phyloP scores from a whole-genome alignment of 2,329 filamentous ascomycete species.

The Trichoderma harzianum region DNA sequence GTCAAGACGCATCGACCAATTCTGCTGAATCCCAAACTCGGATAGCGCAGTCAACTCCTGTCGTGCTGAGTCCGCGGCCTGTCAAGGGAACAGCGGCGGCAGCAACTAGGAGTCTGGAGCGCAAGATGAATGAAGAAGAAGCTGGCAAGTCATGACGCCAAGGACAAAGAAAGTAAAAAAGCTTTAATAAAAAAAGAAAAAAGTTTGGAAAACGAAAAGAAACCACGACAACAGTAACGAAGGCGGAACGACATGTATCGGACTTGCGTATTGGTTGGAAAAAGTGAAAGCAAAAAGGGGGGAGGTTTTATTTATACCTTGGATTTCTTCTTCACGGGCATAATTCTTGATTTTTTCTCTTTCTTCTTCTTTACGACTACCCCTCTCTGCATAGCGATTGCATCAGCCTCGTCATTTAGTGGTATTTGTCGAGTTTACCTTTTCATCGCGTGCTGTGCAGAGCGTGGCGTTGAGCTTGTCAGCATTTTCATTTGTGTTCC shows the following conservation, averaged over 20 bases:
- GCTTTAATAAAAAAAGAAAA: neutral
- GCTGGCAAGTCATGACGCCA: neutral
- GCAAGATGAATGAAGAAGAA: constrained; percentile 25
- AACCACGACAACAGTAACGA: constrained; percentile 6
- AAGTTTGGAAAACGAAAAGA: neutral
- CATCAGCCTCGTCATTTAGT: constrained; percentile 5
- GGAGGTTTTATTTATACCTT: constrained; percentile 2
- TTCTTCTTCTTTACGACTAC: neutral
- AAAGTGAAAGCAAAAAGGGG: neutral
- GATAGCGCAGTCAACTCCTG: constrained; percentile 26
- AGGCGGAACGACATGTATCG: neutral
- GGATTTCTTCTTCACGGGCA: constrained; percentile 4
- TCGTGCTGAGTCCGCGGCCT: constrained; percentile 41
- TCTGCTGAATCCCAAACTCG: constrained; percentile 31
- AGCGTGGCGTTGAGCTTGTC: constrained; percentile 15
- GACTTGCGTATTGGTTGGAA: constrained; percentile 2
- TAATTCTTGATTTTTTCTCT: constrained; percentile 4
- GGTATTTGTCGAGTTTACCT: constrained; percentile 3
- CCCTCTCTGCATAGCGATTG: constrained; percentile 12
- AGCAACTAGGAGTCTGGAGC: constrained; percentile 34
- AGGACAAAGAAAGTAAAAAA: neutral
- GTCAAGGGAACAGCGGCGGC: constrained; percentile 36
- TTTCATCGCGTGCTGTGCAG: constrained; percentile 12
- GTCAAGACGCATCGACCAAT: constrained; percentile 46
- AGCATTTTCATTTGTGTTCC: constrained; percentile 12